phyloP scores from a whole-genome alignment of 2,329 filamentous ascomycete species.

The Metarhizium sp. region DNA sequence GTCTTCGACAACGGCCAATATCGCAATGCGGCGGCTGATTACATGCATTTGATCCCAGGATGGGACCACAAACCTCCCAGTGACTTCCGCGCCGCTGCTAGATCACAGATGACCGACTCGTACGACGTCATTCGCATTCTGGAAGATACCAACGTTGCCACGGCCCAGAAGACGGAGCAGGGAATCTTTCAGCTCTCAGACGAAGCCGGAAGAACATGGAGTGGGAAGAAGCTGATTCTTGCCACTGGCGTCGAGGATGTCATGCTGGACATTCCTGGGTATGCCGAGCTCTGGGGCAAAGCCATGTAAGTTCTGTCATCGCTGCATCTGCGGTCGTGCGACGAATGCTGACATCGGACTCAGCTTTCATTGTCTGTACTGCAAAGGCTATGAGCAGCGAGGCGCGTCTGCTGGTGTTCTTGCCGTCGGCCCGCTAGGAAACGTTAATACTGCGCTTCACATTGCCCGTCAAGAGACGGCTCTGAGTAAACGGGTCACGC shows the following conservation, averaged over 20 bases:
- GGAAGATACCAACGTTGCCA: too few species aligned
- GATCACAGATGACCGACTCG: slow-evolving; percentile 13
- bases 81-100: slow-evolving; percentile 23
- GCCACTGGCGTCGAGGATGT: background rate
- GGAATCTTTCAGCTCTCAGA: background rate
- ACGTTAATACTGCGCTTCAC: too few species aligned
- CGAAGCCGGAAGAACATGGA: background rate
- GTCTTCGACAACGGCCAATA: slow-evolving; percentile 42
- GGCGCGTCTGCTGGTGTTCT: too few species aligned
- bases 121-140: background rate
- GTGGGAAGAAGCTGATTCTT: background rate
- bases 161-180: background rate
- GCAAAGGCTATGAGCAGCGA: too few species aligned
- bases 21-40: slow-evolving; percentile 36
- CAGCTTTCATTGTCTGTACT: too few species aligned
- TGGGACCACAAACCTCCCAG: slow-evolving; percentile 12
- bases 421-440: too few species aligned
- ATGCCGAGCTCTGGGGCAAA: background rate
- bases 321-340: too few species aligned
- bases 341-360: too few species aligned
- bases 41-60: slow-evolving; percentile 33
- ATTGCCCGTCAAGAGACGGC: too few species aligned
- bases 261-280: background rate
- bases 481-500: too few species aligned
- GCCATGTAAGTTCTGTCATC: too few species aligned